Conservation (phyloP, 2,329 filamentous ascomycete genomes). For the Talaromyces funiculosus region DNA sequence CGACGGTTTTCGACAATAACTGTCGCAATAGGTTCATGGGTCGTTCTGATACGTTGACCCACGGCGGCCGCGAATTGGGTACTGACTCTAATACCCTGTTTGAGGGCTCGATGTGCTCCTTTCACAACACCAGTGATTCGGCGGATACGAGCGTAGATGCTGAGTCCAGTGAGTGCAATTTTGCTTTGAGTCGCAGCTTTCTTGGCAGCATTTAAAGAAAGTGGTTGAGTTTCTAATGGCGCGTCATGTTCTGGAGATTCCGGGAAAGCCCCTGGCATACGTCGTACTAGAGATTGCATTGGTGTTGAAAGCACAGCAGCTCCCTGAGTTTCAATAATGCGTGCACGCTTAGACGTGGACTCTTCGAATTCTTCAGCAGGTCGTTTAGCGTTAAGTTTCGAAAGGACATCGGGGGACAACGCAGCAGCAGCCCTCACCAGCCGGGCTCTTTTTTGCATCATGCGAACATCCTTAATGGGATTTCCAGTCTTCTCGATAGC, state of each 20-base stretch:
- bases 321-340: neutral
- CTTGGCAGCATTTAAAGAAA: neutral
- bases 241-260: neutral
- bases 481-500: neutral
- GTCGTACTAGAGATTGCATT: neutral
- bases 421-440: neutral
- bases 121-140: neutral
- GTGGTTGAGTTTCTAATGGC: neutral
- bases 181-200: neutral
- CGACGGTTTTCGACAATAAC: neutral
- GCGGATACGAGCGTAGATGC: neutral
- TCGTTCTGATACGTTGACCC: neutral
- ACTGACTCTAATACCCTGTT: neutral
- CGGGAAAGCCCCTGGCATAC: slow-evolving; percentile 1
- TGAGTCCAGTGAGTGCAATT: neutral
- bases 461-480: neutral
- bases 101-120: neutral
- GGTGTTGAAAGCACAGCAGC: neutral
- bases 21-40: neutral
- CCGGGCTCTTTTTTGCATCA: neutral
- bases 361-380: neutral
- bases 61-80: neutral
- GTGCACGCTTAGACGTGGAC: neutral
- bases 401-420: neutral
- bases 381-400: neutral